These are phyloP conservation scores for Kwoniella sp. DNA, from an alignment of 768 basidiomycete genomes.

Conservation along the genomic window DNA sequence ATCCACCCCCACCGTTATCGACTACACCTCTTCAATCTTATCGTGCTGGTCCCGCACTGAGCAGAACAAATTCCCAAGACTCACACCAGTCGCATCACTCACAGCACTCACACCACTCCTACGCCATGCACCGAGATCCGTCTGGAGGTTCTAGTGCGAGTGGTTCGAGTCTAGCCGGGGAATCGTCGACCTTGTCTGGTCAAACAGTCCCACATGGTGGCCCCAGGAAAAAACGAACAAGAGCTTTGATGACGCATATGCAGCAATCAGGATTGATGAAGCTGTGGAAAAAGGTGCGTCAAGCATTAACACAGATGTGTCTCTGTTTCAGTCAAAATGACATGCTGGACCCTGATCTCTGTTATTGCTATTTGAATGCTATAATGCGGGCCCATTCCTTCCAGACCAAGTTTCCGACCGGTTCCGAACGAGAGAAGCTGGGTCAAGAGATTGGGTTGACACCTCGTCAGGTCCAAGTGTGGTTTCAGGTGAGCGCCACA, in stretches of 20 bases:
- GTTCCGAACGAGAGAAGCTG: slow-evolving; percentile 26
- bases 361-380: neutral
- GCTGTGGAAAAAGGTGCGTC: slow-evolving; percentile 31
- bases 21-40: neutral
- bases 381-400: neutral
- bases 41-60: neutral
- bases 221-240: slow-evolving; percentile 20
- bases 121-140: slow-evolving; percentile 10
- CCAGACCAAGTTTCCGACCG: slow-evolving; percentile 44
- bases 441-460: slow-evolving; percentile 35
- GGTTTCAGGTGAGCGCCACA: slow-evolving; percentile 46
- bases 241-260: slow-evolving; percentile 31
- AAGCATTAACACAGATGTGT: slow-evolving; percentile 1
- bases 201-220: slow-evolving; percentile 5
- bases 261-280: slow-evolving; percentile 24
- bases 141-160: slow-evolving; percentile 15
- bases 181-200: neutral
- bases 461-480: slow-evolving; percentile 49
- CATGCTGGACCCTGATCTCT: neutral
- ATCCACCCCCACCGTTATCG: neutral
- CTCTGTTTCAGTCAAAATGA: neutral
- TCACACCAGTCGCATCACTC: slow-evolving; percentile 9
- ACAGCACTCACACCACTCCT: slow-evolving; percentile 6
- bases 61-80: neutral
- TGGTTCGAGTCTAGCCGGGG: slow-evolving; percentile 7